Conservation (phyloP, 768 basidiomycete genomes). For the Lactifluus hygrophoroides region DNA sequence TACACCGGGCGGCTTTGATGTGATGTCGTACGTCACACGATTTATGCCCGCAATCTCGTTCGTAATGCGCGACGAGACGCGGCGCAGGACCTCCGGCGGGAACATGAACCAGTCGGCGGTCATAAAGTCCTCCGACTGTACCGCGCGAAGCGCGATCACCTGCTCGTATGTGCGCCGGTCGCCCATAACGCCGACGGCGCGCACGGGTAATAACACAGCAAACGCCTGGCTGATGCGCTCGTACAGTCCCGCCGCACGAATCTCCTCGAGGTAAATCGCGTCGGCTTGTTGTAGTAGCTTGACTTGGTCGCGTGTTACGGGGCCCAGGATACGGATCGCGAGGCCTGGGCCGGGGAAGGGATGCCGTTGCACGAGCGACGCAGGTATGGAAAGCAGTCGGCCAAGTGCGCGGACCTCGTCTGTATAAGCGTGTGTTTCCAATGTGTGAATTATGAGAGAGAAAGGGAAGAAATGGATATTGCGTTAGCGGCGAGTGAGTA, state of each 20-base stretch:
- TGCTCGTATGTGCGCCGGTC: conserved; percentile 96
- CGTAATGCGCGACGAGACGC: conserved; percentile 93
- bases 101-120: conserved; percentile 99
- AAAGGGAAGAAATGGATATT: background rate
- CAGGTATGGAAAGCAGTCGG: conserved; percentile 83
- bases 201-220: conserved; percentile 90
- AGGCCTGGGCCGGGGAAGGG: conserved; percentile 99
- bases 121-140: conserved; percentile 99
- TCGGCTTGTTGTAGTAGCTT: conserved; percentile 87
- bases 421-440: conserved; percentile 25
- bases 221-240: conserved; percentile 94
- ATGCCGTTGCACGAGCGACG: conserved; percentile 89
- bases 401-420: conserved; percentile 96
- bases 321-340: conserved; percentile 95
- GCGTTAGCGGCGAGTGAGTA: background rate
- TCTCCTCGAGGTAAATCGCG: conserved; percentile 95
- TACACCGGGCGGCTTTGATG: conserved; percentile 92
- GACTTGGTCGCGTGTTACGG: conserved; percentile 91
- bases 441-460: background rate
- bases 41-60: conserved; percentile 98
- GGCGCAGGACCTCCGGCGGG: conserved; percentile 79
- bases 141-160: conserved; percentile 91
- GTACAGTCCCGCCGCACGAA: conserved; percentile 86
- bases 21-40: conserved; percentile 92
- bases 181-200: conserved; percentile 97